These are phyloP conservation scores for Pseudozyma hubeiensis DNA, from an alignment of 1,284 basidiomycete species.

Conservation along the genomic window DNA sequence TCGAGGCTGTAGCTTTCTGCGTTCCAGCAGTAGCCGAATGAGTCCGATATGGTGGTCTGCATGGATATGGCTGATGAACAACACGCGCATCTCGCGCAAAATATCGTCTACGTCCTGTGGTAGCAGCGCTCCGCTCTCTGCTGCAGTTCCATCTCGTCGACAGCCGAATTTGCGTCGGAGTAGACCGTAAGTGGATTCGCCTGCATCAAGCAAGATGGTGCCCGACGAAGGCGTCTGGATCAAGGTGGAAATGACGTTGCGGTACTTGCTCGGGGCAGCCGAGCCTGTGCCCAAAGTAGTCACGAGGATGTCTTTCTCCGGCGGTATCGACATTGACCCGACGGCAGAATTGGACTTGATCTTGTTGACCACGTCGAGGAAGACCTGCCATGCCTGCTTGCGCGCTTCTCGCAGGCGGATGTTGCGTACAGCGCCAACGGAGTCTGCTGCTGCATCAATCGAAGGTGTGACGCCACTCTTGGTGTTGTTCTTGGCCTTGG, in stretches of 20 bases:
- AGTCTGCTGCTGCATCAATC: conserved; percentile 28
- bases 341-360: conserved; percentile 18
- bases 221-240: conserved; percentile 56
- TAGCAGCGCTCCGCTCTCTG: conserved; percentile 15
- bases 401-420: conserved; percentile 42
- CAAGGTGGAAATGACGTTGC: conserved; percentile 65
- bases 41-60: conserved; percentile 93
- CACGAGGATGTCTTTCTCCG: conserved; percentile 73
- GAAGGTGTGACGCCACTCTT: conserved; percentile 45
- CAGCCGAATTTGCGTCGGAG: conserved; percentile 81
- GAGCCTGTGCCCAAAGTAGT: conserved; percentile 89
- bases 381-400: conserved; percentile 50
- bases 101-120: conserved; percentile 52
- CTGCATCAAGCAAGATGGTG: conserved; percentile 82
- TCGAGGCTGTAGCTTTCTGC: conserved; percentile 74
- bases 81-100: conserved; percentile 78
- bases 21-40: conserved; percentile 78
- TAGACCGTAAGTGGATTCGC: conserved; percentile 92
- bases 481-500: conserved; percentile 48
- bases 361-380: conserved; percentile 47
- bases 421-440: conserved; percentile 29
- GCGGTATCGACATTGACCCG: neutral
- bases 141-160: conserved; percentile 31
- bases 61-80: conserved; percentile 91
- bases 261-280: conserved; percentile 76